phyloP scores from a whole-genome alignment of 768 basidiomycete species.

The Royoungia palumana region DNA sequence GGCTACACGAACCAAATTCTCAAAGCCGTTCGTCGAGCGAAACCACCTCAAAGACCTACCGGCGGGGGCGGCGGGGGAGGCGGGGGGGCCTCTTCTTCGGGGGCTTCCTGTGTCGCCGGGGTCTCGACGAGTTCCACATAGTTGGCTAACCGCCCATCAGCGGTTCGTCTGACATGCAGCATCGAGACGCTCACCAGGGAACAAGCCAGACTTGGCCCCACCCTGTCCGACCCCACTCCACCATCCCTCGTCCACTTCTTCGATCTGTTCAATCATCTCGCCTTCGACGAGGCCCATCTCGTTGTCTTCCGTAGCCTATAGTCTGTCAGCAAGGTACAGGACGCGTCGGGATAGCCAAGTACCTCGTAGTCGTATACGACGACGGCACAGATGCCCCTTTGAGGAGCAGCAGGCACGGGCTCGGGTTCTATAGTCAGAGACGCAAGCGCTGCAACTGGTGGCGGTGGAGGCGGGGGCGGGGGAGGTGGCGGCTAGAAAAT shows the following conservation, averaged over 20 bases:
- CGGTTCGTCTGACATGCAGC: neutral
- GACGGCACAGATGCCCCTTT: slow-evolving; percentile 51
- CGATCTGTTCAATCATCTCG: slow-evolving; percentile 76
- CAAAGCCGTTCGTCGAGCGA: neutral
- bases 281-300: slow-evolving; percentile 81
- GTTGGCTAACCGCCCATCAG: slow-evolving; percentile 53
- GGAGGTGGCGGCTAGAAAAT: slow-evolving; percentile 28
- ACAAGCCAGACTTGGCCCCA: slow-evolving; percentile 70
- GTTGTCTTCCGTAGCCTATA: slow-evolving; percentile 76
- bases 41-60: slow-evolving; percentile 26
- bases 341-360: slow-evolving; percentile 6
- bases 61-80: slow-evolving; percentile 42
- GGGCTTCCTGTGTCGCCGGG: slow-evolving; percentile 35
- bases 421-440: slow-evolving; percentile 35
- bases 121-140: slow-evolving; percentile 77
- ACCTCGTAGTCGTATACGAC: slow-evolving; percentile 83
- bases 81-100: slow-evolving; percentile 43
- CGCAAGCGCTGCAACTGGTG: slow-evolving; percentile 36
- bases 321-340: neutral
- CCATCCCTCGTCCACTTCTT: slow-evolving; percentile 88
- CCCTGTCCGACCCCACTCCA: slow-evolving; percentile 75
- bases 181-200: slow-evolving; percentile 61
- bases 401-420: slow-evolving; percentile 30
- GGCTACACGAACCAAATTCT: slow-evolving; percentile 23
- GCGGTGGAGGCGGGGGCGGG: slow-evolving; percentile 44